A percentile compares a stretch with the other conserved stretches of the same genome.
Conservation (phyloP, 2,329 filamentous ascomycete species). For the Clarireedia hainanense region DNA sequence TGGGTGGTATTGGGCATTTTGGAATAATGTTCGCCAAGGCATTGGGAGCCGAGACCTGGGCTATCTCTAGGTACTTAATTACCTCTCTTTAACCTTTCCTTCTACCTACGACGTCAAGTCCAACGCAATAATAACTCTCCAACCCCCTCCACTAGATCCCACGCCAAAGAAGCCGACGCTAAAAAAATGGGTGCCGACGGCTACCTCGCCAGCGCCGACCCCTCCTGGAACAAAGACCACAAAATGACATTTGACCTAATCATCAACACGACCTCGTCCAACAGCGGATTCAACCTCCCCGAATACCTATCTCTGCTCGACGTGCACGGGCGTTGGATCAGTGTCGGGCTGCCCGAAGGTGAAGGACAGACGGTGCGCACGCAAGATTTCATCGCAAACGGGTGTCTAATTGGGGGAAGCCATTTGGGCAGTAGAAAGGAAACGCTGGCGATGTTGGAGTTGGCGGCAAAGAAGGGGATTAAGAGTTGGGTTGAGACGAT, state of each 20-base stretch:
- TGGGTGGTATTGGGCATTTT: conserved; percentile 67
- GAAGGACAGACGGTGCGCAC: conserved; percentile 63
- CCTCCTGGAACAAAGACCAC: conserved; percentile 49
- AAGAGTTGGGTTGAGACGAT: conserved; percentile 67
- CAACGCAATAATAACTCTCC: background rate
- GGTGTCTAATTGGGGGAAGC: conserved; percentile 62
- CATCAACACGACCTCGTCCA: conserved; percentile 65
- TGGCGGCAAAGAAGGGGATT: conserved; percentile 62
- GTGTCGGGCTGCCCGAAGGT: conserved; percentile 71
- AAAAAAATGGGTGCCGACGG: conserved; percentile 52
- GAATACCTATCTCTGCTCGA: conserved; percentile 74
- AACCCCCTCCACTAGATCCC: conserved; percentile 28
- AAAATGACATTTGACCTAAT: conserved; percentile 66
- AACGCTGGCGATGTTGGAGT: conserved; percentile 63
- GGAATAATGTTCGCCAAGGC: conserved; percentile 63
- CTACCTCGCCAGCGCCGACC: conserved; percentile 50
- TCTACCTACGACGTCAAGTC: background rate
- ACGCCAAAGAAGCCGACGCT: conserved; percentile 52
- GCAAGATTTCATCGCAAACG: conserved; percentile 68
- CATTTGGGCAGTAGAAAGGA: conserved; percentile 65
- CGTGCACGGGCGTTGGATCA: conserved; percentile 74
- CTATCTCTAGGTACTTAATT: conserved; percentile 41
- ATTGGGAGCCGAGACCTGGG: conserved; percentile 54
- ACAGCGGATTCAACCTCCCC: conserved; percentile 56
- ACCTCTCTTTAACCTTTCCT: background rate